phyloP scores from a whole-genome alignment of 352 stramenopile genomes.

The Globisporangium spiculum region DNA sequence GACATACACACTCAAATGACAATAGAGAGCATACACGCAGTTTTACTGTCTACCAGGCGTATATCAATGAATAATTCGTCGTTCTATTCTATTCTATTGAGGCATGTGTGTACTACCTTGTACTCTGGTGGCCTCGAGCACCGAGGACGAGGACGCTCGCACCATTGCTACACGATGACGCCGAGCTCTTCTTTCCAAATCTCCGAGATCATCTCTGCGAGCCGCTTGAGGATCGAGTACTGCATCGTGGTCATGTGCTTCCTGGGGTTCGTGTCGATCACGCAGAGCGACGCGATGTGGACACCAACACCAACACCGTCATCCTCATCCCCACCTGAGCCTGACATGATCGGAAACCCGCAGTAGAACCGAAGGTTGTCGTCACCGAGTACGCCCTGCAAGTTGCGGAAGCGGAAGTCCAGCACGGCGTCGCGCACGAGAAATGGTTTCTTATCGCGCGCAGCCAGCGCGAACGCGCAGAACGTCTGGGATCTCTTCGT shows the following conservation, averaged over 20 bases:
- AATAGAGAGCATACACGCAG: neutral
- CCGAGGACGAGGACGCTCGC: too few relatives aligned
- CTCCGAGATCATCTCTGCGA: slow-evolving; percentile 25
- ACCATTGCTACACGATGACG: neutral
- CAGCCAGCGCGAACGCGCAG: slow-evolving; percentile 34
- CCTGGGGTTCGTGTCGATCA: slow-evolving; percentile 39
- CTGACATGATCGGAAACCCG: slow-evolving; percentile 34
- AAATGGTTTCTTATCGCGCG: slow-evolving; percentile 27
- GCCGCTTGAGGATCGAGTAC: slow-evolving; percentile 48
- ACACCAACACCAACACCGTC: neutral
- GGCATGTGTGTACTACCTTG: too few relatives aligned
- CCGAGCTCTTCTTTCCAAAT: slow-evolving; percentile 16
- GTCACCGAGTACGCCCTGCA: slow-evolving; percentile 30
- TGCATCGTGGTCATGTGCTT: slow-evolving; percentile 63
- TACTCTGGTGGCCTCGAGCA: neutral
- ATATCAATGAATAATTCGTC: too few relatives aligned
- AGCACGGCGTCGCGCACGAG: slow-evolving; percentile 42
- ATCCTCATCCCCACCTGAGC: slow-evolving; percentile 7
- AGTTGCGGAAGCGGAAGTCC: slow-evolving; percentile 54
- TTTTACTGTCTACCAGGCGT: neutral
- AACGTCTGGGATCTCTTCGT: slow-evolving; percentile 32
- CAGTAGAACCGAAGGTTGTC: slow-evolving; percentile 41
- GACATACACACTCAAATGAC: neutral
- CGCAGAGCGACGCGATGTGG: slow-evolving; percentile 38
- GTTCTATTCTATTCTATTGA: neutral